These are phyloP conservation scores for Penicillium malachiteum DNA, from an alignment of 495 filamentous ascomycete species.

Conservation along the genomic window DNA sequence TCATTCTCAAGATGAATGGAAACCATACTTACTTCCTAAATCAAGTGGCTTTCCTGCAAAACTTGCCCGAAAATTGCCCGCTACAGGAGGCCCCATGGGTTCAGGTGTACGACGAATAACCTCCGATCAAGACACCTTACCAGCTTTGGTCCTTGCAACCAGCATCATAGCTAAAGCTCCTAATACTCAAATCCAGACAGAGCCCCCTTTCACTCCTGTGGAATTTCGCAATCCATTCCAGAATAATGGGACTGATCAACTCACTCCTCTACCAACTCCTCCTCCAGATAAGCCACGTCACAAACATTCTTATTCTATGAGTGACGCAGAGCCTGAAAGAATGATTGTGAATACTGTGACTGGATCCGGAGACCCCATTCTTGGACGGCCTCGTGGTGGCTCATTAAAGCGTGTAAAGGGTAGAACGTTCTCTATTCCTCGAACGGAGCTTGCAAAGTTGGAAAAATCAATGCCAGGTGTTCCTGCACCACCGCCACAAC, in stretches of 20 bases:
- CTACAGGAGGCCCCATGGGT: conserved; percentile 21
- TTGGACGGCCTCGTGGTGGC: conserved; percentile 23
- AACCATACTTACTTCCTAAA: conserved; percentile 45
- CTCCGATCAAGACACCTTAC: conserved; percentile 24
- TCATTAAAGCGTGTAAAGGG: conserved; percentile 36
- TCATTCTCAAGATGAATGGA: conserved; percentile 35
- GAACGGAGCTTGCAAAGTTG: conserved; percentile 21
- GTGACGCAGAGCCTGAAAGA: conserved; percentile 26
- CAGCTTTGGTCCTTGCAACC: conserved; percentile 43
- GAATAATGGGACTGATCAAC: not conserved
- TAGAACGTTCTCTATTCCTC: conserved; percentile 36
- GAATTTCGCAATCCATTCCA: conserved; percentile 41
- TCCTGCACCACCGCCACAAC: conserved; percentile 20
- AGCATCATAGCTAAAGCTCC: conserved; percentile 24
- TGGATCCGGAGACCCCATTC: conserved; percentile 18
- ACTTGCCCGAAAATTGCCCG: conserved; percentile 32
- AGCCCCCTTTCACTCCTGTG: conserved; percentile 19
- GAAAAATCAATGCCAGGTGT: conserved; percentile 26
- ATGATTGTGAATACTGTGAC: conserved; percentile 25
- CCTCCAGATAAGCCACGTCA: conserved; percentile 11
- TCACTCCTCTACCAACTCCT: not conserved
- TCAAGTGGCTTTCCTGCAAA: conserved; percentile 36
- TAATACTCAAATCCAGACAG: not conserved
- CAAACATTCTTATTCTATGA: conserved; percentile 23
- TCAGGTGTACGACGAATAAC: conserved; percentile 28